A percentile compares a stretch with the other conserved stretches of the same genome.
Conservation (phyloP, 495 filamentous ascomycete species). For the Penicillium paradoxum region DNA sequence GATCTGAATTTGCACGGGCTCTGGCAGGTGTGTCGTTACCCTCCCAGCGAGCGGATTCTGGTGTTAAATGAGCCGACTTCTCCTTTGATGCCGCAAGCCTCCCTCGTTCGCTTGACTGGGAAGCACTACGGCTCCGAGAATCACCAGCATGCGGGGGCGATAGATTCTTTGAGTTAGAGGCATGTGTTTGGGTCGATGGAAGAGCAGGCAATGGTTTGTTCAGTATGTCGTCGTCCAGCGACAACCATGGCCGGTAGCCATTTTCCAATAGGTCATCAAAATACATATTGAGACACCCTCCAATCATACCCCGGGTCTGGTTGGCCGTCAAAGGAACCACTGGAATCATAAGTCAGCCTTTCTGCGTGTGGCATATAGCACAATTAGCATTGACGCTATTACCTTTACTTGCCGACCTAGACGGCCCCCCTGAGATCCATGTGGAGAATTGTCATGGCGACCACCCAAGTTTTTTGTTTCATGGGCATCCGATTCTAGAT, state of each 20-base stretch:
- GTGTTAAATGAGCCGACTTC: constrained; percentile 11
- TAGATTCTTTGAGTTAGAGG: constrained; percentile 13
- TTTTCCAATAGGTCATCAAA: constrained; percentile 35
- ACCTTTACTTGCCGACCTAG: constrained; percentile 5
- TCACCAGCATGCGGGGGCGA: constrained; percentile 18
- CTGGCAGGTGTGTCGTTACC: constrained; percentile 20
- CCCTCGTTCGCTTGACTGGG: constrained; percentile 23
- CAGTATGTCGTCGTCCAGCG: constrained; percentile 11
- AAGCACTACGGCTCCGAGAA: constrained; percentile 29
- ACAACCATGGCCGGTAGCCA: constrained; percentile 6
- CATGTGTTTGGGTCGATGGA: not conserved
- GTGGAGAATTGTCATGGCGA: not conserved
- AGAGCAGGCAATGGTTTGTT: constrained; percentile 6
- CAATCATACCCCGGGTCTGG: constrained; percentile 47
- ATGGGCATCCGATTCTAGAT: constrained; percentile 52
- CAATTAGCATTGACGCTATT: not conserved
- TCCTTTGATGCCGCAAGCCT: constrained; percentile 14
- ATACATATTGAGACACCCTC: constrained; percentile 49
- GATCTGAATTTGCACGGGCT: constrained; percentile 30
- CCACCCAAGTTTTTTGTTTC: constrained; percentile 19
- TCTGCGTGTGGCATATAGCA: not conserved
- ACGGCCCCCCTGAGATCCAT: not conserved
- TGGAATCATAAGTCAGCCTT: constrained; percentile 14
- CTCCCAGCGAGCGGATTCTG: constrained; percentile 14
- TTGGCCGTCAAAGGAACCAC: constrained; percentile 41